phyloP scores from a whole-genome alignment of 306 rosid species.

The Cotoneaster glaucophyllus region DNA sequence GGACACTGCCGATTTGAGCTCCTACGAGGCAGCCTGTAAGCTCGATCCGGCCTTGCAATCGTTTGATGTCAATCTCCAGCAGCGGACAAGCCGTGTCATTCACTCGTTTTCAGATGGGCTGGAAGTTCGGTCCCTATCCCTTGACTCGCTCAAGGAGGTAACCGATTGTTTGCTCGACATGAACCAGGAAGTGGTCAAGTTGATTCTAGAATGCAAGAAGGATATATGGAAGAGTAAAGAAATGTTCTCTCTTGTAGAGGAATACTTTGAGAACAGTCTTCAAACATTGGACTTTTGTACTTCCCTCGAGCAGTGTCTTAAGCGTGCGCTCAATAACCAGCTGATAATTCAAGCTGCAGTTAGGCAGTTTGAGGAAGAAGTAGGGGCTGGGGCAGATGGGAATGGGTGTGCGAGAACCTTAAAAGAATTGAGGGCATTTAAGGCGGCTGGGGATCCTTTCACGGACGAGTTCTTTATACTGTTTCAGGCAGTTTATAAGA shows the following conservation, averaged over 20 bases:
- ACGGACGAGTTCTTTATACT: constrained; percentile 53
- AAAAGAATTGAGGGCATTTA: constrained; percentile 55
- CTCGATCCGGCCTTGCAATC: constrained; percentile 55
- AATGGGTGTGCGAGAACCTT: constrained; percentile 46
- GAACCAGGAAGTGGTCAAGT: constrained; percentile 14
- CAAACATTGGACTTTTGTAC: constrained; percentile 63
- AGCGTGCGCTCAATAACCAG: constrained; percentile 48
- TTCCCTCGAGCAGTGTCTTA: constrained; percentile 59
- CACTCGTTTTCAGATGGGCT: constrained; percentile 53
- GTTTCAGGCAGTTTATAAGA: constrained; percentile 45
- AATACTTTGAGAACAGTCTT: constrained; percentile 63
- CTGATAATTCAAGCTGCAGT: constrained; percentile 54
- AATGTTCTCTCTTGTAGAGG: constrained; percentile 50
- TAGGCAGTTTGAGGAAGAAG: constrained; percentile 49
- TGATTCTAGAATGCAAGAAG: constrained; percentile 56
- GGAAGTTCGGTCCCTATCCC: constrained; percentile 52
- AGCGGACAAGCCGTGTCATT: constrained; percentile 60
- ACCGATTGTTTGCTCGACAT: constrained; percentile 62
- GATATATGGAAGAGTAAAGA: constrained; percentile 67
- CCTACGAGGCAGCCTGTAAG: constrained; percentile 73
- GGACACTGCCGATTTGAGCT: constrained; percentile 47
- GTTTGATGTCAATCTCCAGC: constrained; percentile 57
- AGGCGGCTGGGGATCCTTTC: constrained; percentile 73
- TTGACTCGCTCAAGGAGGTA: constrained; percentile 40
- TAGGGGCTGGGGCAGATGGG: constrained; percentile 43